Base-by-base conservation (phyloP, 2,329 filamentous ascomycete species). In the Cadophora sp. region DNA sequence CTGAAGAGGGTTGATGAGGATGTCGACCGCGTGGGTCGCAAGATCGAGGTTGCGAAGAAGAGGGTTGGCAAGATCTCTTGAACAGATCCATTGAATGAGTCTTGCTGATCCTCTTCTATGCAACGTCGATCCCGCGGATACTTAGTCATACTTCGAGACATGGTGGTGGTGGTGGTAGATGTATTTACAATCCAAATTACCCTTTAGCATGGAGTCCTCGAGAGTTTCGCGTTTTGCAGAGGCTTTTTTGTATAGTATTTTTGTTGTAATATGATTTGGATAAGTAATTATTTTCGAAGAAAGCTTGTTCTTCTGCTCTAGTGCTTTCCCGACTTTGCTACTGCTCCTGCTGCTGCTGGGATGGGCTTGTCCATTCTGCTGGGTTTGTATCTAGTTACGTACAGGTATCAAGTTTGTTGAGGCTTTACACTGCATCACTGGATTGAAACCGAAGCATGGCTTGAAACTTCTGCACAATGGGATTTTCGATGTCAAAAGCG, bases 31-130 rank as follows among this genome's bases (percentile, higher is more conserved):
- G 82, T 93, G 18, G 83, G 85, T 51, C 84, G 84, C 68, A 95
- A 95, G 84, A 79, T 94, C 65, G 83, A 85, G 68, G 87, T 94
- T 68, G 91, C 89, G n/a, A 93, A 91, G 81, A 88, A 89, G 74
- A 85, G 91, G 66, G 85, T 89, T 66, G 85, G 83, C 76, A 91
- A 90, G 81, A 88, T 94, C 24, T 58, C 43, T 27, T 68, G 48
- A 62, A 65, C 36, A 20, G n/a, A 13, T 51, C 41, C 27, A 30
- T 30, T 30, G 27, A 63, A 27, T 14, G 43, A n/a, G 93, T 87
- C 81, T 89, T 91, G 76, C 83, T 85, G 66, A 89, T 85, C 66
- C 91, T 85, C 73, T 89, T 88, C 81, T 91, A 92, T n/a, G 89
- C 91, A 68, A 94, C 87, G 24, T 30, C 27, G 27, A 30, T 30